phyloP scores from a whole-genome alignment of 139 green algal genomes.

The Chlamydomonas eustigma region DNA sequence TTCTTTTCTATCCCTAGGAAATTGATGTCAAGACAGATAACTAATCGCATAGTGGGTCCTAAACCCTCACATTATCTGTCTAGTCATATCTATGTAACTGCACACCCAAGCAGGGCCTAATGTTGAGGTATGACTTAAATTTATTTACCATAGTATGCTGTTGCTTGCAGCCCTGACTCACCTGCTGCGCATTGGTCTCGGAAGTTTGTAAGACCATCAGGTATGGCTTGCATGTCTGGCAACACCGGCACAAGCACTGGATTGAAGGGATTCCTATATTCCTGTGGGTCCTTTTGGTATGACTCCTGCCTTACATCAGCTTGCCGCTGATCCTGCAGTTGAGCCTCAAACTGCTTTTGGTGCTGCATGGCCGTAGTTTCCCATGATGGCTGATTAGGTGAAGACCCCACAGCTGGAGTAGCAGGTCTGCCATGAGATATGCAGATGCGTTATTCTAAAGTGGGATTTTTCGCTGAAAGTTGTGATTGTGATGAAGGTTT shows the following conservation, averaged over 20 bases:
- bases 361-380: not conserved
- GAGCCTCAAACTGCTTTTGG: not conserved
- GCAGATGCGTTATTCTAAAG: no score
- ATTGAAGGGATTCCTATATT: not conserved
- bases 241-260: not conserved
- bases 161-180: no score
- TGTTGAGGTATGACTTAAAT: no score
- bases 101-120: no score
- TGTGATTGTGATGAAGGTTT: no score
- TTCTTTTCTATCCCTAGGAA: not conserved
- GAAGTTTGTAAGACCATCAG: not conserved
- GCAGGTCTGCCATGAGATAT: no score
- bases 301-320: not conserved
- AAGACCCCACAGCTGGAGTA: no score
- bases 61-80: no score
- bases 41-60: no score
- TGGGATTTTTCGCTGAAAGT: no score
- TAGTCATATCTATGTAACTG: no score
- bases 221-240: not conserved
- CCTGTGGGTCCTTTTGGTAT: not conserved
- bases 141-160: no score
- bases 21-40: not conserved
- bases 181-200: slow-evolving; percentile 4
- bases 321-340: not conserved
- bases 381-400: not conserved